Evolutionary conservation across 2,329 filamentous ascomycete genomes (phyloP).

Genomic region (Nothopassalora personata): DNA sequence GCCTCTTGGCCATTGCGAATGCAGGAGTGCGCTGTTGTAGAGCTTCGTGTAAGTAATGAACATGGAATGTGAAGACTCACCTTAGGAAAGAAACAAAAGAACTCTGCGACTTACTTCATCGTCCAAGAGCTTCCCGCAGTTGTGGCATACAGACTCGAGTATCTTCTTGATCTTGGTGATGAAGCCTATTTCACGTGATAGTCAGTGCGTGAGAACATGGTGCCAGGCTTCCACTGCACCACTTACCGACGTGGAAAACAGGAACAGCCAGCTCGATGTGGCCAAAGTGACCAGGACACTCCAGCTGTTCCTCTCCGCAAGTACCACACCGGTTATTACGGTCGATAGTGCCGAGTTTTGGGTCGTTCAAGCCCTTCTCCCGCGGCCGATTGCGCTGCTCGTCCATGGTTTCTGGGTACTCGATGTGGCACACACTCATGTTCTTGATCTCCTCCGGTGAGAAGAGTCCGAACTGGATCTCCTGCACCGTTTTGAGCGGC

Average conservation of each 20-base stretch:
- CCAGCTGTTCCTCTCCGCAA: conserved; percentile 89
- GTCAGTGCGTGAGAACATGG: conserved; percentile 2
- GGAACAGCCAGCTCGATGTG: conserved; percentile 97
- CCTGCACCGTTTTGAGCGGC: conserved; percentile 94
- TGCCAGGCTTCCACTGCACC: neutral
- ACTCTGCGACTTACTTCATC: conserved; percentile 81
- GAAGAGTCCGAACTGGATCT: conserved; percentile 97
- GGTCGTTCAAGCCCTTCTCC: conserved; percentile 88
- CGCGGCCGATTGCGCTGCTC: conserved; percentile 87
- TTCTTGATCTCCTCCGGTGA: conserved; percentile 98
- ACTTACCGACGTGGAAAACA: conserved; percentile 75
- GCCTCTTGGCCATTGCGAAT: conserved; percentile 73
- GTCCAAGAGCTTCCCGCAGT: conserved; percentile 94
- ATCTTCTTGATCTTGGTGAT: conserved; percentile 99
- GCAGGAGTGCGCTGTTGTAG: conserved; percentile 75
- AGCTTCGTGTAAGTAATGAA: conserved; percentile 40
- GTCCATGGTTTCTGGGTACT: conserved; percentile 99
- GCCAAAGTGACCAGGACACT: conserved; percentile 96
- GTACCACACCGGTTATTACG: conserved; percentile 93
- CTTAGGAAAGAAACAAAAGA: conserved; percentile 21
- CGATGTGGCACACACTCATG: conserved; percentile 93
- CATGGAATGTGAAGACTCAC: neutral
- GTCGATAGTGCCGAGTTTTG: conserved; percentile 92
- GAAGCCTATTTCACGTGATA: conserved; percentile 60
- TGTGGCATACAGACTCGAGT: conserved; percentile 97